phyloP scores from a whole-genome alignment of 768 basidiomycete species.

The Tulasnella sp. region DNA sequence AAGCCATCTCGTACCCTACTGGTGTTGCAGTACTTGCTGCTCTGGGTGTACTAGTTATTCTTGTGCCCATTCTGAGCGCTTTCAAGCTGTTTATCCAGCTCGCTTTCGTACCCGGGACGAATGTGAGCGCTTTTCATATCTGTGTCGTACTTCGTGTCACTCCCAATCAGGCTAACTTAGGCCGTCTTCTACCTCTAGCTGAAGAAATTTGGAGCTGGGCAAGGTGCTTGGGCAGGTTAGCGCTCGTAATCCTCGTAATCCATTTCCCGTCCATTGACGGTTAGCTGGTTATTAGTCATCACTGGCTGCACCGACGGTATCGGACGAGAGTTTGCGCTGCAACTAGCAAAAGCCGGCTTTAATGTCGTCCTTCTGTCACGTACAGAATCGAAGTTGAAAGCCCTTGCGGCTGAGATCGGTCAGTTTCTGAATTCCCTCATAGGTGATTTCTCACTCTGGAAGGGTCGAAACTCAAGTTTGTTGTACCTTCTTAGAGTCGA shows the following conservation, averaged over 20 bases:
- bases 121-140: slow-evolving; percentile 34
- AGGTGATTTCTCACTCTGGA: slow-evolving; percentile 21
- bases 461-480: slow-evolving; percentile 29
- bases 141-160: neutral
- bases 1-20: too few species aligned
- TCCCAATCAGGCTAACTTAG: neutral
- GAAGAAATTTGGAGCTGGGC: slow-evolving; percentile 42
- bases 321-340: slow-evolving; percentile 83
- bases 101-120: slow-evolving; percentile 58
- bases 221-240: slow-evolving; percentile 82
- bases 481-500: slow-evolving; percentile 21
- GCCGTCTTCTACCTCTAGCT: slow-evolving; percentile 40
- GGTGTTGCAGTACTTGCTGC: neutral
- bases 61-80: slow-evolving; percentile 47
- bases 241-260: neutral
- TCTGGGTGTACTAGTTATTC: slow-evolving; percentile 48
- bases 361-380: slow-evolving; percentile 78
- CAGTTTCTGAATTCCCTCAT: slow-evolving; percentile 24
- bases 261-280: too few species aligned
- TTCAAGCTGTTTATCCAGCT: slow-evolving; percentile 58
- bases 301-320: slow-evolving; percentile 95
- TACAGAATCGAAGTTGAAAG: slow-evolving; percentile 48
- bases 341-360: slow-evolving; percentile 80
- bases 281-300: slow-evolving; percentile 41
- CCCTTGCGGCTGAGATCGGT: slow-evolving; percentile 71